Base-by-base conservation (phyloP, 805 yeast species). In the Ogataea haglerorum region DNA sequence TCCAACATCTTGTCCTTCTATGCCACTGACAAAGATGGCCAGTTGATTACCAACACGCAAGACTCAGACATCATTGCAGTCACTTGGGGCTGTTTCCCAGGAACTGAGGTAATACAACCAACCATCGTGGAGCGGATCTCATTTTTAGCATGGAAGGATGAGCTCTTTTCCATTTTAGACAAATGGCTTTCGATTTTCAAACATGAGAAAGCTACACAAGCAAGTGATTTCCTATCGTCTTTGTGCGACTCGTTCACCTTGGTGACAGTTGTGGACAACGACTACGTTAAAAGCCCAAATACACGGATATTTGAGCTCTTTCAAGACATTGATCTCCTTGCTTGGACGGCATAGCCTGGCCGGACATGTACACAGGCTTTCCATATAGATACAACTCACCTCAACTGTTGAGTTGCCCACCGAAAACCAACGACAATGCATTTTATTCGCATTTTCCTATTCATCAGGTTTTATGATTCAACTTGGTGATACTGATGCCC, bases 41-140 rank as follows among this genome's bases (percentile, higher is more conserved):
- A 77, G 30, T 68, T 89, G 39, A 48, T 60, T 14, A 77, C 95
- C 36, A 90, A 90, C 62, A 79, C 74, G 17, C 80, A 76, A 32
- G 54, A 43, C 21, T 86, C 81, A 26, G 84, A 80, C 47, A 89
- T 95, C 48, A 90, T 87, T 58, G 96, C 98, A 7, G 97, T 91
- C 42, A 91, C 98, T 14, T 91, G 98, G 98, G 98, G 98, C 48
- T 88, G 90, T 40, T 89, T 87, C 78, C 97, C 98, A 19, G 96
- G 96, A 27, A 84, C 83, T 57, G 97, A 91, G 66, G 85, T 91
- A 39, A 73, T 87, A 48, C 98, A 91, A 67, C 97, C 98, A 38
- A 91, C 98, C 0, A 88, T 91, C 60, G 97, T 91, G 15, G 98
- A 91, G 61, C 83, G 81, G 56, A 79, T 82, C 27, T 87, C 96